Base-by-base conservation (phyloP, 352 stramenopile species). In the Phytophthora macrochlamydospora region DNA sequence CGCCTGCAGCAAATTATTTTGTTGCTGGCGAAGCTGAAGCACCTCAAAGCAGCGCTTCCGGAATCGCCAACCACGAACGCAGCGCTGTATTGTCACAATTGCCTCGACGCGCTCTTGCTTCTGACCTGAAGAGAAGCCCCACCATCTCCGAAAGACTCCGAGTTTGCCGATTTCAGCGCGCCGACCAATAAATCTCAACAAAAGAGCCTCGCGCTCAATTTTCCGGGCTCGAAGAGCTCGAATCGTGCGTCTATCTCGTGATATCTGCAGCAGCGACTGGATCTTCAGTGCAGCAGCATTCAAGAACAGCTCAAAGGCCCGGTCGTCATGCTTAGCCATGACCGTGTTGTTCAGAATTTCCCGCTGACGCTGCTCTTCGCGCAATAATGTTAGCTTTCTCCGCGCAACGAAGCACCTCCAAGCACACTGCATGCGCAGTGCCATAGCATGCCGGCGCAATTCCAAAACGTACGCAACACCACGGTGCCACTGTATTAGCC, bases 181-280 rank as follows among this genome's bases (percentile, higher is more conserved):
- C 60, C 76, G 71, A 7, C 67, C 37, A 7, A 73, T 59, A 59
- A 89, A 86, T 18, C 48, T 60, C 8, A 53, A 46, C 13, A 93
- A 50, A 7, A 85, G 58, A 56, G 59, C 51, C 35, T 75, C 63
- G 11, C 78, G 73, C 60, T 82, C 74, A 44, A 76, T 62, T 71
- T 70, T 69, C 40, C 70, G 62, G 28, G 76, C 69, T 63, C 70
- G 56, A 32, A 72, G 75, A n/a, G 69, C 55, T 18, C 59, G 62
- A n/a, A 68, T 51, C n/a, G 71, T 73, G 8, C 65, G 56, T 28
- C 84, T 85, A 7, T 62, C 67, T 24, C 54, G 18, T 4, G 68
- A 67, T 31, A 91, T 85, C 14, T 67, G 62, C 48, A 84, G 68
- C 5, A 93, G 51, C 0, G 73, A 75, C 69, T 91, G 85, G 35